Conservation (phyloP, 2,329 filamentous ascomycete genomes). For the Pyrenochaeta sp. region DNA sequence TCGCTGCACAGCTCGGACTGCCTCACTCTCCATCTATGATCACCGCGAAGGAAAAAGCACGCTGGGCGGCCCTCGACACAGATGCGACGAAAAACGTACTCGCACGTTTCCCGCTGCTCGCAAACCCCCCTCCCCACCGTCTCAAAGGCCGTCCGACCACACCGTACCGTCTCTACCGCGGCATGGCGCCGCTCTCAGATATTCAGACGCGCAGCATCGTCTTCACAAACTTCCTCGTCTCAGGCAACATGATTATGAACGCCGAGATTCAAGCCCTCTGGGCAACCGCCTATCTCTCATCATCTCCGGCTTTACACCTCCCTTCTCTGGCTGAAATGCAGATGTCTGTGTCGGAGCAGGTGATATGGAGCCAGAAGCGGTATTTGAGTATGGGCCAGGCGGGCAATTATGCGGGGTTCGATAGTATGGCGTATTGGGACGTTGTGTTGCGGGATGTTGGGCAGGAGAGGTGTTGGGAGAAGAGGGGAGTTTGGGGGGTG, state of each 20-base stretch:
- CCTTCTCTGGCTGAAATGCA: constrained; percentile 11
- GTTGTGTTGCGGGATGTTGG: constrained; percentile 1
- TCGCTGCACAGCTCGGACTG: constrained; percentile 9
- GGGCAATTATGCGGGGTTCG: constrained; percentile 11
- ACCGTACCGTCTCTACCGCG: constrained; percentile 24
- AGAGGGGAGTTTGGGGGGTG: neutral
- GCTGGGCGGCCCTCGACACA: constrained; percentile 15
- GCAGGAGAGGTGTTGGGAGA: neutral
- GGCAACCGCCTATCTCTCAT: constrained; percentile 18
- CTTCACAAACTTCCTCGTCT: constrained; percentile 22
- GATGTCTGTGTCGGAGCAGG: constrained; percentile 9
- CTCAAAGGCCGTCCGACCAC: constrained; percentile 6
- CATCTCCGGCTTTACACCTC: constrained; percentile 6
- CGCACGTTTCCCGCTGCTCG: constrained; percentile 12
- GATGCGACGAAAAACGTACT: constrained; percentile 14
- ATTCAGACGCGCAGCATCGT: constrained; percentile 12
- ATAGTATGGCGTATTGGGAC: constrained; percentile 5
- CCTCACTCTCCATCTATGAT: constrained; percentile 5
- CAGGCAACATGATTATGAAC: constrained; percentile 14
- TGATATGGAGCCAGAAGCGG: constrained; percentile 4
- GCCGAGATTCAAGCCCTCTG: constrained; percentile 26
- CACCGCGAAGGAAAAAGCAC: neutral
- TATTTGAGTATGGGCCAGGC: constrained; percentile 60
- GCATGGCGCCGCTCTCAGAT: constrained; percentile 19
- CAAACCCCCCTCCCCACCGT: constrained; percentile 15